A percentile compares a stretch with the other conserved stretches of the same genome.
Conservation (phyloP, 805 yeast genomes). For the Diddensiella caesifluorescens region DNA sequence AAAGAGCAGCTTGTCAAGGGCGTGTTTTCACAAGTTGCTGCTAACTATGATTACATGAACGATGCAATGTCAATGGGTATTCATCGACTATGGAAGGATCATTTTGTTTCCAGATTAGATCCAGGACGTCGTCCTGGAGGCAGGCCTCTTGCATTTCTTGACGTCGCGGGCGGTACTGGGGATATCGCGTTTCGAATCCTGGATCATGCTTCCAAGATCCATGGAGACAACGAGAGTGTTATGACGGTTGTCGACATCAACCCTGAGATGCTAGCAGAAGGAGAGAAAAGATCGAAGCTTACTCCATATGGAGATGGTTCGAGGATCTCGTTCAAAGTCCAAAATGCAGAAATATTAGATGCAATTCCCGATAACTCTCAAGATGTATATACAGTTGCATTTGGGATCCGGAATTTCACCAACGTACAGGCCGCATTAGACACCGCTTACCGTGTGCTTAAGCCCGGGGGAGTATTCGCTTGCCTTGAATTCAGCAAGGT, state of each 20-base stretch:
- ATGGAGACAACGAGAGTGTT: slow-evolving; percentile 65
- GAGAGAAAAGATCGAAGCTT: slow-evolving; percentile 64
- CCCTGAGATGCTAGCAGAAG: slow-evolving; percentile 93
- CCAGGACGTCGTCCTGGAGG: slow-evolving; percentile 91
- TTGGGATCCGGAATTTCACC: slow-evolving; percentile 96
- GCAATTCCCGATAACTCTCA: slow-evolving; percentile 79
- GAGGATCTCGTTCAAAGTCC: slow-evolving; percentile 76
- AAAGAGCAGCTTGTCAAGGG: slow-evolving; percentile 69
- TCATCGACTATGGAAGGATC: slow-evolving; percentile 92
- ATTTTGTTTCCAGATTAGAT: slow-evolving; percentile 79
- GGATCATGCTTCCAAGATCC: slow-evolving; percentile 79
- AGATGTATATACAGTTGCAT: slow-evolving; percentile 93
- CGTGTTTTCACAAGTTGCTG: slow-evolving; percentile 92
- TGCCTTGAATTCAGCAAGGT: slow-evolving; percentile 94
- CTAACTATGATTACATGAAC: slow-evolving; percentile 93
- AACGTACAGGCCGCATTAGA: slow-evolving; percentile 87
- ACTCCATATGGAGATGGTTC: slow-evolving; percentile 54
- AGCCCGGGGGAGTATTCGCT: slow-evolving; percentile 97
- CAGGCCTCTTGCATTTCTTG: slow-evolving; percentile 79
- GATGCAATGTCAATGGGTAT: slow-evolving; percentile 97
- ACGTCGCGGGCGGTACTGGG: slow-evolving; percentile 99
- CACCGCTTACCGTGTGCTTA: slow-evolving; percentile 92
- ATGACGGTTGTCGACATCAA: slow-evolving; percentile 95
- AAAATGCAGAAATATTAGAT: slow-evolving; percentile 88
- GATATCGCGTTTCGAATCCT: slow-evolving; percentile 94